Base-by-base conservation (phyloP, 2,329 filamentous ascomycete genomes). In the Mariannaea sp. region DNA sequence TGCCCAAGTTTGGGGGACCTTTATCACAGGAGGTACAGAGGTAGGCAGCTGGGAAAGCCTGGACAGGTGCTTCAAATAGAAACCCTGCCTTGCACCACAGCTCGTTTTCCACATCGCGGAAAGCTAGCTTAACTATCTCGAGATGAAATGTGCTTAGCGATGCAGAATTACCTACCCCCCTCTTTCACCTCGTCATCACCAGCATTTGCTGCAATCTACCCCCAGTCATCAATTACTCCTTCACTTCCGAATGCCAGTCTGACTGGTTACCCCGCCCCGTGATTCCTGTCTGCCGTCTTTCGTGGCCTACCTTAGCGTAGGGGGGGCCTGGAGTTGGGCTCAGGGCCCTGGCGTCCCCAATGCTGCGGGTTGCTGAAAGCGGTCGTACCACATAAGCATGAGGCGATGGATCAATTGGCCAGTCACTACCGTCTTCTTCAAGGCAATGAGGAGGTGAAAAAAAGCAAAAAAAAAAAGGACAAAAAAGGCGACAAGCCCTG, bases 361-460 rank as follows among this genome's bases (percentile, higher is more conserved):
- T 39, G 42, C 55, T 64, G 59, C 59, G 54, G 53, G 60, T 41
- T 64, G 55, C 61, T 64, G 27, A 54, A 64, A 60, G 42, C 32
- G 52, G 60, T 16, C 51, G 48, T 58, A 26, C 14, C 40, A 58
- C 36, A 26, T 17, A 39, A 40, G 35, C 27, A 44, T 45, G 51
- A 29, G 36, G 16, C 56, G 49, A 42, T n/a, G n/a, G n/a, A n/a
- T n/a, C n/a, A n/a, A n/a, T n/a, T n/a, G n/a, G n/a, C n/a, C n/a
- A n/a, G n/a, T n/a, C n/a, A n/a, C n/a, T n/a, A n/a, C n/a, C n/a
- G n/a, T n/a, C n/a, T n/a, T n/a, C n/a, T n/a, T n/a, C n/a, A n/a
- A n/a, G n/a, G n/a, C n/a, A n/a, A n/a, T n/a, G n/a, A n/a, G n/a
- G n/a, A n/a, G n/a, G n/a, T n/a, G n/a, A 24, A 24, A 24, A 24